Evolutionary conservation across 306 rosid species (phyloP).

Genomic region (Trifolium fragiferum): DNA sequence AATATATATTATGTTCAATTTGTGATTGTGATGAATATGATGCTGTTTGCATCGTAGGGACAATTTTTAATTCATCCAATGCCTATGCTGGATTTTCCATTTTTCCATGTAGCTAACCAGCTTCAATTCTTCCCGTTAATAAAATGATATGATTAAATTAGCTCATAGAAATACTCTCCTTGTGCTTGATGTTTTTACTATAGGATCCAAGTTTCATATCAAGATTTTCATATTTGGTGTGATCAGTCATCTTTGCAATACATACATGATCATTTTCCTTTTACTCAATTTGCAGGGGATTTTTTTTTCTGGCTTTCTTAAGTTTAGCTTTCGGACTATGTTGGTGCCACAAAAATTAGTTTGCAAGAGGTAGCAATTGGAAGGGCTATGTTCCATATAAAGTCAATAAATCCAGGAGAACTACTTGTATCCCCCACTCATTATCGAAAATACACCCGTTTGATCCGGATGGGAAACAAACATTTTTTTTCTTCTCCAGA

Average conservation of each 20-base stretch:
- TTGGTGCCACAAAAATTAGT: not conserved
- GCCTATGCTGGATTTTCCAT: no score
- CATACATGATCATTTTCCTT: not conserved
- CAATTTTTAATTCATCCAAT: conserved; percentile 14
- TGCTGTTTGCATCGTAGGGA: conserved; percentile 50
- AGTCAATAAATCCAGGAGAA: not conserved
- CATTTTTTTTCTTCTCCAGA: no score
- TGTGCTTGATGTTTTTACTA: not conserved
- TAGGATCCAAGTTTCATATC: not conserved
- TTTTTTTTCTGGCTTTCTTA: not conserved
- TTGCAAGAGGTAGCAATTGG: no score
- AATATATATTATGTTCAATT: conserved; percentile 22
- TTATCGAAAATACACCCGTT: no score
- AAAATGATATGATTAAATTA: not conserved
- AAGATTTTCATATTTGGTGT: not conserved
- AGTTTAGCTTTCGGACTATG: not conserved
- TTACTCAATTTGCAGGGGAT: not conserved
- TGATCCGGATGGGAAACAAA: no score
- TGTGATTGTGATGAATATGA: conserved; percentile 29
- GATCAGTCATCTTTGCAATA: not conserved
- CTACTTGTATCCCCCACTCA: no score
- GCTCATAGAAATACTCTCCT: not conserved
- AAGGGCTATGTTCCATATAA: no score
- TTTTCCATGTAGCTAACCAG: not conserved
- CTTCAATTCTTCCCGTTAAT: not conserved